Evolutionary conservation across 2,329 filamentous ascomycete genomes (phyloP).

Genomic region (Cladosporium sphaerospermum): DNA sequence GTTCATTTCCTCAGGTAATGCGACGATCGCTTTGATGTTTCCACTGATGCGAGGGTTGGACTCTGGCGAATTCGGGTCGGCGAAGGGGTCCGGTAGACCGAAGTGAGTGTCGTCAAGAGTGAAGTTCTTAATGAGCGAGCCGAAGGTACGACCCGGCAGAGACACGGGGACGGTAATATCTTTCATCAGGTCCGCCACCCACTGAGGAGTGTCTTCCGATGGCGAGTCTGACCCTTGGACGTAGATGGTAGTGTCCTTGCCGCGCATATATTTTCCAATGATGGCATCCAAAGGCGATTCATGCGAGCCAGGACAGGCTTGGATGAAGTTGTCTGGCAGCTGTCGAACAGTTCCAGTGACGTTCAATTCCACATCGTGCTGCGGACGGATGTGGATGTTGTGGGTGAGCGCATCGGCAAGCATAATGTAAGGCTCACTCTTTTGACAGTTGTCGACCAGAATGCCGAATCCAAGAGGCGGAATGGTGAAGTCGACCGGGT

Average conservation of each 20-base stretch:
- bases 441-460: constrained; percentile 72
- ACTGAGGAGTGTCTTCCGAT: constrained; percentile 63
- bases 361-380: constrained; percentile 60
- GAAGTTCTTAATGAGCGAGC: constrained; percentile 80
- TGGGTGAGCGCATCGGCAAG: constrained; percentile 70
- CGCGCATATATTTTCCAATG: constrained; percentile 73
- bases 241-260: constrained; percentile 71
- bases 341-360: constrained; percentile 66
- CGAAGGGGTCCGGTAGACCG: constrained; percentile 71
- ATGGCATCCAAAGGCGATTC: constrained; percentile 81
- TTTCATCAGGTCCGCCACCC: constrained; percentile 74
- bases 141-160: constrained; percentile 74
- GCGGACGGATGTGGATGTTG: constrained; percentile 60
- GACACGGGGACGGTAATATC: constrained; percentile 79
- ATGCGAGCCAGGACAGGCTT: constrained; percentile 66
- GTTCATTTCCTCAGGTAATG: constrained; percentile 78
- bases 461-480: constrained; percentile 80
- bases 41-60: constrained; percentile 76
- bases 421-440: constrained; percentile 65
- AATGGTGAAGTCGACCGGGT: constrained; percentile 68
- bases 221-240: constrained; percentile 70
- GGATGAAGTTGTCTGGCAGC: constrained; percentile 66
- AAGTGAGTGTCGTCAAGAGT: constrained; percentile 82
- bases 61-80: constrained; percentile 66
- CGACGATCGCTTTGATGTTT: constrained; percentile 70